phyloP scores from a whole-genome alignment of 805 yeast species.

The Naumovozyma baii region DNA sequence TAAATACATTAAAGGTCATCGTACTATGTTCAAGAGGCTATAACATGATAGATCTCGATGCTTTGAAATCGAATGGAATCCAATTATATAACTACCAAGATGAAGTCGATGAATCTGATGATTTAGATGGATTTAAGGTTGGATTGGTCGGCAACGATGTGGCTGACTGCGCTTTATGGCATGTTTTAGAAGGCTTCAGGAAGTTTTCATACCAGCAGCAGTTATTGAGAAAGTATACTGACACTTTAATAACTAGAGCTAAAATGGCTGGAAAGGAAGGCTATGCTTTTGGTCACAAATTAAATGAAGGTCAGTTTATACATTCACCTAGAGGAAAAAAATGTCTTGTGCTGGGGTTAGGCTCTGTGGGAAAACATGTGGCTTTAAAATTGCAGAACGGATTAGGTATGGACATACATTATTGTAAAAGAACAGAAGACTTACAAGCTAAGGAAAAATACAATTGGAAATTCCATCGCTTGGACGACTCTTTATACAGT shows the following conservation, averaged over 20 bases:
- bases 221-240: conserved; percentile 26
- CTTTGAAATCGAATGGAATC: conserved; percentile 34
- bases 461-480: conserved; percentile 30
- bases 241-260: conserved; percentile 36
- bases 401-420: conserved; percentile 51
- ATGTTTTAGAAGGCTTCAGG: conserved; percentile 45
- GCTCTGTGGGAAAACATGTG: conserved; percentile 48
- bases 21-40: conserved; percentile 50
- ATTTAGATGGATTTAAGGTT: conserved; percentile 4
- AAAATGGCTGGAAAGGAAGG: conserved; percentile 11
- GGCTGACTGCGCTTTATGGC: conserved; percentile 53
- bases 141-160: conserved; percentile 51
- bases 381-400: conserved; percentile 39
- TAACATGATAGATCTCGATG: conserved; percentile 40
- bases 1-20: conserved; percentile 36
- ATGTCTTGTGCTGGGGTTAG: conserved; percentile 51
- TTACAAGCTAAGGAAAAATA: conserved; percentile 13
- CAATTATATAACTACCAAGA: conserved; percentile 36
- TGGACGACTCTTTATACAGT: conserved; percentile 29
- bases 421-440: conserved; percentile 39
- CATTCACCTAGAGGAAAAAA: conserved; percentile 41
- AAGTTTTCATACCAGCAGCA: conserved; percentile 35
- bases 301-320: conserved; percentile 29
- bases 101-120: conserved; percentile 6
- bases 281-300: conserved; percentile 34